phyloP scores from a whole-genome alignment of 208 protist species.

The Porcisia hertigi region DNA sequence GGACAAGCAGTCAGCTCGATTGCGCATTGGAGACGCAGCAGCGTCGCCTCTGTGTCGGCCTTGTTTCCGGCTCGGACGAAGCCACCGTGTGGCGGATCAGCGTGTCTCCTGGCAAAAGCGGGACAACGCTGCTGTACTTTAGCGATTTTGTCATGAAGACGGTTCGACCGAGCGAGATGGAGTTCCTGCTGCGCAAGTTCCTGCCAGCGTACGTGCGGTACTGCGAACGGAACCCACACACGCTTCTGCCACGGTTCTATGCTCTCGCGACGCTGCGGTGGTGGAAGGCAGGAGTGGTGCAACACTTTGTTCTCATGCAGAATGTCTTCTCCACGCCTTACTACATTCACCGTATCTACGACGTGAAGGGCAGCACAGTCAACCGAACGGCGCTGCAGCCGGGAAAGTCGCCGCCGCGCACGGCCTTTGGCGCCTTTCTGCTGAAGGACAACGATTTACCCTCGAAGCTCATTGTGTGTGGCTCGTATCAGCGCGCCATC shows the following conservation, averaged over 20 bases:
- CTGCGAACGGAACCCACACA: slow-evolving; percentile 82
- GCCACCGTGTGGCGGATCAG: slow-evolving; percentile 68
- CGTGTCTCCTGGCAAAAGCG: slow-evolving; percentile 85
- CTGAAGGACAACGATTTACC: slow-evolving; percentile 91
- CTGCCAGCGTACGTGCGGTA: slow-evolving; percentile 78
- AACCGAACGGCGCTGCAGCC: slow-evolving; percentile 61
- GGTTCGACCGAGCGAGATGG: slow-evolving; percentile 73
- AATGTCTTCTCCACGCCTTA: slow-evolving; percentile 90
- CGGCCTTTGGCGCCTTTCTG: slow-evolving; percentile 77
- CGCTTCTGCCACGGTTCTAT: slow-evolving; percentile 87
- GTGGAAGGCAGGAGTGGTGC: slow-evolving; percentile 42
- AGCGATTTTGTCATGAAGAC: slow-evolving; percentile 91
- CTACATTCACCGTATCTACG: slow-evolving; percentile 92
- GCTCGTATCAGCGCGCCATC: slow-evolving; percentile 63
- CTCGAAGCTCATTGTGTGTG: slow-evolving; percentile 83
- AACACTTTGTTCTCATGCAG: slow-evolving; percentile 92
- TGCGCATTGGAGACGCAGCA: slow-evolving; percentile 14
- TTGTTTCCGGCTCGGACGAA: slow-evolving; percentile 15
- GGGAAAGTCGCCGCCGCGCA: slow-evolving; percentile 59
- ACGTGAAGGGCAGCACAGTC: slow-evolving; percentile 92
- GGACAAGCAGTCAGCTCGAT: background rate
- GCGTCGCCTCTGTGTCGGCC: slow-evolving; percentile 6
- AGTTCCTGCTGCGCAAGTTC: slow-evolving; percentile 68
- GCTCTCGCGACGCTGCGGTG: slow-evolving; percentile 75
- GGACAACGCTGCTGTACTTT: slow-evolving; percentile 86